phyloP scores from a whole-genome alignment of 192 early-diverging fungal species.

The Coemansia sp. region DNA sequence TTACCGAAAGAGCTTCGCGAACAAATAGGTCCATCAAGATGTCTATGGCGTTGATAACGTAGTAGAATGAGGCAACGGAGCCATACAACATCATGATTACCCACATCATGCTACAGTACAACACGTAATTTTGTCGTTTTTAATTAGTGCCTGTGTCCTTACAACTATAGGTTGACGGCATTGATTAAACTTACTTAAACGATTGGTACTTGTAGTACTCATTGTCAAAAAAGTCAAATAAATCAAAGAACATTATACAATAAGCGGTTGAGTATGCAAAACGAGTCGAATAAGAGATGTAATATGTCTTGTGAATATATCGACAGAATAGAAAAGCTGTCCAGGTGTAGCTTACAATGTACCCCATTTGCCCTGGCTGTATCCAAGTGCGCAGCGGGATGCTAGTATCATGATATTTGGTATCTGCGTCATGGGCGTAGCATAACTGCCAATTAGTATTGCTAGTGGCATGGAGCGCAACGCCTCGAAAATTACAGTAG shows the following conservation, averaged over 20 bases:
- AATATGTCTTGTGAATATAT: neutral
- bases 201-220: conserved; percentile 29
- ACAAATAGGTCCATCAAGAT: conserved; percentile 43
- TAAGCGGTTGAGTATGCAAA: neutral
- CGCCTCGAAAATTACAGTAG: neutral
- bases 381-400: neutral
- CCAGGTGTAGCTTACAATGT: neutral
- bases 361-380: neutral
- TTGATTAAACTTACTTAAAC: conserved; percentile 33
- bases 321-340: neutral
- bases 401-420: neutral
- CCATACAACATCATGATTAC: conserved; percentile 51
- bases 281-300: neutral
- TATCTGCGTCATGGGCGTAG: neutral
- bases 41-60: conserved; percentile 25
- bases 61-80: conserved; percentile 31
- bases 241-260: conserved; percentile 9
- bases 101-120: conserved; percentile 35
- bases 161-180: neutral
- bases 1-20: conserved; percentile 33
- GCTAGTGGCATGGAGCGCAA: neutral
- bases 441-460: neutral
- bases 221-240: conserved; percentile 18
- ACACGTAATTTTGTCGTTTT: neutral
- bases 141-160: neutral